These are phyloP conservation scores for Barnettozyma siamensis DNA, from an alignment of 805 yeast species.

Conservation along the genomic window DNA sequence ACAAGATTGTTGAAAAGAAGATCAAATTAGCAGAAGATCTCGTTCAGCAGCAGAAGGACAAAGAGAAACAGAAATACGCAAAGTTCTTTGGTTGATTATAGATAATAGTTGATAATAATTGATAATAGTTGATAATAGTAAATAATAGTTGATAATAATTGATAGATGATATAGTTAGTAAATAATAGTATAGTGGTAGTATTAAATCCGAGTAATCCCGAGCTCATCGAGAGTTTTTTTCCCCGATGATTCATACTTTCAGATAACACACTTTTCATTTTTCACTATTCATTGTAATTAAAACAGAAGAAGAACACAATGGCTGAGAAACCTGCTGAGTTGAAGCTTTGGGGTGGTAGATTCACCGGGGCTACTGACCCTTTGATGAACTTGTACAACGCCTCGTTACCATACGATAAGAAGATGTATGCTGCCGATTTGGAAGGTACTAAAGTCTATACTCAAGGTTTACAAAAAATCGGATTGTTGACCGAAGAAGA, in stretches of 20 bases:
- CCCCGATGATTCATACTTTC: too few relatives aligned
- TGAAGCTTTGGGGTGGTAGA: slow-evolving; percentile 96
- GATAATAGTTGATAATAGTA: too few relatives aligned
- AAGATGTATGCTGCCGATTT: slow-evolving; percentile 92
- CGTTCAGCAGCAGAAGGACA: slow-evolving; percentile 38
- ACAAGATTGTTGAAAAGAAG: slow-evolving; percentile 42
- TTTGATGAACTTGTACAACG: slow-evolving; percentile 93
- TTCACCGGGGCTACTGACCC: slow-evolving; percentile 98
- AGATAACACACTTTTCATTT: too few relatives aligned
- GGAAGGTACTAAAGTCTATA: slow-evolving; percentile 90
- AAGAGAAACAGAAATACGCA: slow-evolving; percentile 50
- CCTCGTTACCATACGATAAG: slow-evolving; percentile 93
- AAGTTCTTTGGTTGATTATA: slow-evolving; percentile 49
- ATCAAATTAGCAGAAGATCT: slow-evolving; percentile 35
- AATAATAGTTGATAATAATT: too few relatives aligned
- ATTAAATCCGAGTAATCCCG: too few relatives aligned
- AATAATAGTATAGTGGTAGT: too few relatives aligned
- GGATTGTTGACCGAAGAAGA: slow-evolving; percentile 72
- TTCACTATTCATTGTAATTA: too few relatives aligned
- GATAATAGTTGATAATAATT: too few relatives aligned
- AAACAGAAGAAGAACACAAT: slow-evolving; percentile 1
- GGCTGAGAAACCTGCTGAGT: slow-evolving; percentile 39
- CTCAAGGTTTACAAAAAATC: slow-evolving; percentile 75
- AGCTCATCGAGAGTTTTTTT: too few relatives aligned
- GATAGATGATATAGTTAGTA: too few relatives aligned